Evolutionary conservation across 192 early-diverging fungal genomes (phyloP), one percentile per base, ranked within the genome.

Genomic region (Coemansia sp.): DNA sequence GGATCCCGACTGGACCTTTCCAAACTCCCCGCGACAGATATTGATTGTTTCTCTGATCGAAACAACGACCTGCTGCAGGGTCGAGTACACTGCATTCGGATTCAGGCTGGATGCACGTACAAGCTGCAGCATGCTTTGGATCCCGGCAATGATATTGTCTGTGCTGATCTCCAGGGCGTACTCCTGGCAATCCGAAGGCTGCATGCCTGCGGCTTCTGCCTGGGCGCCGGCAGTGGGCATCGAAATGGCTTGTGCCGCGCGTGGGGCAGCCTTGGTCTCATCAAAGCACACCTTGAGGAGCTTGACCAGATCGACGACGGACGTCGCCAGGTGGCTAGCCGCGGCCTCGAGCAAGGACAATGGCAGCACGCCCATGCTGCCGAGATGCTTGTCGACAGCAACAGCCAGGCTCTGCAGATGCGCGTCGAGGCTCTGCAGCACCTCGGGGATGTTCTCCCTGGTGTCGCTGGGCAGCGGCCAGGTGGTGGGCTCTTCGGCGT

Each of bases 311-410:
- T 90, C 90, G 7, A 93, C 90, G 29, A 97, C 86, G 0, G 89
- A 83, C 0, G 84, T 86, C 7, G 92, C 91, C 55, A 96, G 67
- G 48, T 90, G 85, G 51, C 87, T 85, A 14, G 90, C 92, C 3
- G 94, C 87, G 8, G 83, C 82, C 74, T 97, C 93, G 46, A 97
- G 66, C n/a, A 90, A 76, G 30, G 84, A 87, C 47, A 91, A 68
- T 1, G 91, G 85, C 24, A 83, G 71, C 22, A 85, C 81, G 1
- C 85, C 85, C 71, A 83, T 83, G 51, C 85, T 86, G 45, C 82
- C 87, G 13, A 94, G 84, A 63, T 94, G 93, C 48, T 78, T 82
- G 67, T 94, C 90, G 19, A 91, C 89, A 1, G 89, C 86, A 6
- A 67, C 72, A 78, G 89, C 89, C 45, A 95, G 75, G 29, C 84